Base-by-base conservation (phyloP, 768 basidiomycete species). In the Termitomyces sp. region DNA sequence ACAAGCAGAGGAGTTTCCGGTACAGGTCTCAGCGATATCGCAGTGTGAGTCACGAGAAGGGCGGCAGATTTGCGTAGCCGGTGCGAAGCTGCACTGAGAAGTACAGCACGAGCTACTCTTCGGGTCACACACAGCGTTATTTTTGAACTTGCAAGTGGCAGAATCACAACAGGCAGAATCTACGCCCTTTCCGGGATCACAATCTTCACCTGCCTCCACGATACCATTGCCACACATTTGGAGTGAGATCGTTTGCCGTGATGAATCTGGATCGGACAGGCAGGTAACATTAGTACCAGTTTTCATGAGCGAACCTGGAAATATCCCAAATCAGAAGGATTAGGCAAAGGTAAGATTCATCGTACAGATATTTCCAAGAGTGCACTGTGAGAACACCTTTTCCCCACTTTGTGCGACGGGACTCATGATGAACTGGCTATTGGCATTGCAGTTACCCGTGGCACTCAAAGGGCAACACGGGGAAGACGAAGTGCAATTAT, bases 141-240 rank as follows among this genome's bases (percentile, higher is more conserved):
- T 64, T 52, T 70, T 82, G 79, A 94, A 91, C 74, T 91, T 91
- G 79, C 91, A 93, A 11, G 87, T 89, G 22, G 75, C 66, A 4
- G 83, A 65, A 73, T 95, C 85, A 77, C 93, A 95, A 75, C 93
- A 95, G 2, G 81, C 74, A 5, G 86, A 86, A 46, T 77, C 76
- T 12, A 78, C 69, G 57, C 84, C 87, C 39, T 70, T 66, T 35
- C 90, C 90, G 0, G 93, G 92, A 73, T 96, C 93, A 70, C 94
- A 95, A 42, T 95, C 90, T 75, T 96, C 94, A 35, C 91, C 93
- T 0, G 67, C 71, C 70, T 92, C 91, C 55, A 91, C 86, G 63
- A 93, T 92, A 54, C 91, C 91, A 72, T 93, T 92, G 32, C 91
- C 89, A 68, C 89, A 91, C 87, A 88, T 89, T 66, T 89, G 80